A percentile compares a stretch with the other conserved stretches of the same genome.
phyloP scores from a whole-genome alignment of 2,329 filamentous ascomycete genomes.

The Epichloe typhina region DNA sequence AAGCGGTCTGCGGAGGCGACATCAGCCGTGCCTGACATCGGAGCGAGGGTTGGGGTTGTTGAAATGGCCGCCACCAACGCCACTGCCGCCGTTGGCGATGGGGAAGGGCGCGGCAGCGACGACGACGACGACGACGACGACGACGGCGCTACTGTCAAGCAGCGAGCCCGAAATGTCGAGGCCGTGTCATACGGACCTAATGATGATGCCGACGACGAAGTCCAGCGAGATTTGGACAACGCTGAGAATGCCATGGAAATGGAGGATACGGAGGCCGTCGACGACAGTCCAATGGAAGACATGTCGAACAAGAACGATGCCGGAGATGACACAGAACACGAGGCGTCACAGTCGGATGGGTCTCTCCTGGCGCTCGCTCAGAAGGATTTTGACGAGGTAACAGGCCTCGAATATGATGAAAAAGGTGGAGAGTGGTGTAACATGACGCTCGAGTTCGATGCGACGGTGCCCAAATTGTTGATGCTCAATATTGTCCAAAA shows the following conservation, averaged over 20 bases:
- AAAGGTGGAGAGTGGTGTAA: slow-evolving; percentile 59
- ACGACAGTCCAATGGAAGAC: slow-evolving; percentile 32
- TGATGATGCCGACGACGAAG: slow-evolving; percentile 76
- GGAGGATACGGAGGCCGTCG: slow-evolving; percentile 35
- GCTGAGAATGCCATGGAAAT: slow-evolving; percentile 38
- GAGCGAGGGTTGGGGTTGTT: slow-evolving; percentile 37
- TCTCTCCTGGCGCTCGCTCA: slow-evolving; percentile 52
- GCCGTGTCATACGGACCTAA: slow-evolving; percentile 83
- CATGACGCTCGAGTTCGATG: slow-evolving; percentile 72
- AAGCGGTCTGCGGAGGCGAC: slow-evolving; percentile 56
- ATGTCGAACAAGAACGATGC: slow-evolving; percentile 19
- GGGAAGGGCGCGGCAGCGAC: slow-evolving; percentile 42
- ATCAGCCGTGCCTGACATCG: slow-evolving; percentile 65
- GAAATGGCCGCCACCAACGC: slow-evolving; percentile 31
- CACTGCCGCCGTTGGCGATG: slow-evolving; percentile 20
- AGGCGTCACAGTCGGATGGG: slow-evolving; percentile 25
- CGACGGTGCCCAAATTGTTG: slow-evolving; percentile 72
- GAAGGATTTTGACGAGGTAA: slow-evolving; percentile 51
- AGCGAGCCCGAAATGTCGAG: slow-evolving; percentile 62
- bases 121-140: slow-evolving; percentile 67
- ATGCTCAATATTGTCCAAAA: slow-evolving; percentile 85
- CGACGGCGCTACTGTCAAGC: slow-evolving; percentile 55
- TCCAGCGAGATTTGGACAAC: slow-evolving; percentile 51
- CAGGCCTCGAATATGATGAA: slow-evolving; percentile 69
- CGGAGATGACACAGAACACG: slow-evolving; percentile 23